Conservation (phyloP, 176 grass and related monocot genomes). For the Cenchrus americanus region DNA sequence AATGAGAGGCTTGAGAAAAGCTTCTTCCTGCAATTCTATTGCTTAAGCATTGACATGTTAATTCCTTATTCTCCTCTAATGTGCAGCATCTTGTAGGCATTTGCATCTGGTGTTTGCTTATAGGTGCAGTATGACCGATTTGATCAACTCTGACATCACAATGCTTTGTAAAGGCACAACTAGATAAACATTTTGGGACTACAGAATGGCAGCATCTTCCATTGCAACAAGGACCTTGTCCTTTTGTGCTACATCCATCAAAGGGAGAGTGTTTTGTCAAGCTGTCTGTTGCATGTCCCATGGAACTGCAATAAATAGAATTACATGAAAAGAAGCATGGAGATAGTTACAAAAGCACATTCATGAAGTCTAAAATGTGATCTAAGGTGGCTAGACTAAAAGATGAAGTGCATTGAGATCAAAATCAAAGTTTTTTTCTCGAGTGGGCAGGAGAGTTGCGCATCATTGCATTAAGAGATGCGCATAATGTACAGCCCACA, state of each 20-base stretch:
- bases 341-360: constrained; percentile 29
- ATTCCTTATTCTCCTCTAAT: constrained; percentile 50
- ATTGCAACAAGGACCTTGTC: constrained; percentile 38
- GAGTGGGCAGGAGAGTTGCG: neutral
- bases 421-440: neutral
- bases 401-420: neutral
- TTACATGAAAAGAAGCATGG: constrained; percentile 31
- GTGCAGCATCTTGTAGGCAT: constrained; percentile 47
- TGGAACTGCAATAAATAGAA: constrained; percentile 55
- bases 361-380: constrained; percentile 29
- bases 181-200: constrained; percentile 49
- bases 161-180: constrained; percentile 45
- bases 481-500: too few relatives aligned
- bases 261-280: constrained; percentile 33
- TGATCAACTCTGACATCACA: constrained; percentile 45
- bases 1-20: constrained; percentile 42
- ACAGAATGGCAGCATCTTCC: constrained; percentile 55
- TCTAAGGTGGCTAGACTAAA: neutral
- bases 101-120: constrained; percentile 31
- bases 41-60: constrained; percentile 60
- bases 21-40: constrained; percentile 48
- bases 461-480: neutral
- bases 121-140: constrained; percentile 41
- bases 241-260: constrained; percentile 55
- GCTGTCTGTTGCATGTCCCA: constrained; percentile 45